Base-by-base conservation (phyloP, 306 rosid species). In the Cucumis melo region DNA sequence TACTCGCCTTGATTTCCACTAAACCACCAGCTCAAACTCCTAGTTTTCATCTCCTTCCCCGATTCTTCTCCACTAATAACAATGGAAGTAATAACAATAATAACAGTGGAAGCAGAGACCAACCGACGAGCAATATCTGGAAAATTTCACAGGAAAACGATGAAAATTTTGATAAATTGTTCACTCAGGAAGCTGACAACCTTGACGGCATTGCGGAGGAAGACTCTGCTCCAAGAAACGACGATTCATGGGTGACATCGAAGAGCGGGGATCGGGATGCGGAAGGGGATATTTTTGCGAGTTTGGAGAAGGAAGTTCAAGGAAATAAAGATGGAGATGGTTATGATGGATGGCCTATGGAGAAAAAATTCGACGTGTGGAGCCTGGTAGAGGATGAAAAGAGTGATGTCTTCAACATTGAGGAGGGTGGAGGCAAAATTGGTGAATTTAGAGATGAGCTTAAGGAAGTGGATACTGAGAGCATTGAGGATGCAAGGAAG, bases 321-420 rank as follows among this genome's bases (percentile, higher is more conserved):
- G 85, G n/a, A 14, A 50, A 61, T n/a, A 17, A 46, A 70, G 81
- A 64, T 77, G 84, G 21, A 53, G 57, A n/a, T 72, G 82, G 57
- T 62, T 67, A 8, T 5, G 56, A 74, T 29, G 84, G 80, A 62
- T 86, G 91, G 80, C 64, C 21, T 51, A 81, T 77, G 29, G 86
- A 38, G 12, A 77, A 44, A 71, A 85, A 79, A 3, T 27, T 55
- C 56, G 76, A 82, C 75, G 84, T 88, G 10, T 91, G 98, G 96
- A 87, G 79, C 81, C 77, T 91, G 81, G 88, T 20, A 32, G 90
- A 85, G 71, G 89, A 90, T 48, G 87, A 77, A 15, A 82, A 75
- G 73, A 59, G 16, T 15, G 90, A 81, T 34, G 60, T 90, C 73
- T 92, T 92, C 58, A 51, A 78, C n/a, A 48, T 81, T 14, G 74